Conservation (phyloP, 116 monocot genomes). For the Papilionanthe hybrid region DNA sequence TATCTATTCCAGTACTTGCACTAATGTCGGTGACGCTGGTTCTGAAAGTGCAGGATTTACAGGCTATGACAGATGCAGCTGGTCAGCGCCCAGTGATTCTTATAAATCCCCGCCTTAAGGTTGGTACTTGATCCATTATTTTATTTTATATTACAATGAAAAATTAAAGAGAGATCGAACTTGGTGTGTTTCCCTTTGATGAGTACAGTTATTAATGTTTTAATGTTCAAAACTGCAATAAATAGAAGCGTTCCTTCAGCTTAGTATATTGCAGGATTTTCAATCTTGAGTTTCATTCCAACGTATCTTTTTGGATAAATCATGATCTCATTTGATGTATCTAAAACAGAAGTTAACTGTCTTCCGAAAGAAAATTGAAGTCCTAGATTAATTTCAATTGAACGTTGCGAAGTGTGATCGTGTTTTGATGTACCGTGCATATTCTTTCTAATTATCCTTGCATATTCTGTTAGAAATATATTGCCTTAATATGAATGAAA, state of each 20-base stretch:
- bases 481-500: not conserved
- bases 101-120: slow-evolving; percentile 93
- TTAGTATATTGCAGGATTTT: not conserved
- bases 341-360: too few relatives aligned
- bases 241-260: not conserved
- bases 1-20: not conserved
- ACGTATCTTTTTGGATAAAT: too few relatives aligned
- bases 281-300: too few relatives aligned
- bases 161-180: not conserved
- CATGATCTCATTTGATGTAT: too few relatives aligned
- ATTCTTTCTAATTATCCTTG: not conserved
- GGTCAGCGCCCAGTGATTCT: slow-evolving; percentile 90
- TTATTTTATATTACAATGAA: not conserved
- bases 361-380: too few relatives aligned
- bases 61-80: slow-evolving; percentile 85
- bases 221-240: not conserved
- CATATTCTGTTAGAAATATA: not conserved
- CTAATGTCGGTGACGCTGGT: not conserved
- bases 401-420: not conserved
- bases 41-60: slow-evolving; percentile 51
- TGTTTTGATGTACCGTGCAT: not conserved
- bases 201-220: not conserved
- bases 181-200: not conserved
- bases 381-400: too few relatives aligned
- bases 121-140: slow-evolving; percentile 12